These are phyloP conservation scores for Fusarium ambrosium DNA, from an alignment of 2,329 filamentous ascomycete genomes.

Conservation along the genomic window DNA sequence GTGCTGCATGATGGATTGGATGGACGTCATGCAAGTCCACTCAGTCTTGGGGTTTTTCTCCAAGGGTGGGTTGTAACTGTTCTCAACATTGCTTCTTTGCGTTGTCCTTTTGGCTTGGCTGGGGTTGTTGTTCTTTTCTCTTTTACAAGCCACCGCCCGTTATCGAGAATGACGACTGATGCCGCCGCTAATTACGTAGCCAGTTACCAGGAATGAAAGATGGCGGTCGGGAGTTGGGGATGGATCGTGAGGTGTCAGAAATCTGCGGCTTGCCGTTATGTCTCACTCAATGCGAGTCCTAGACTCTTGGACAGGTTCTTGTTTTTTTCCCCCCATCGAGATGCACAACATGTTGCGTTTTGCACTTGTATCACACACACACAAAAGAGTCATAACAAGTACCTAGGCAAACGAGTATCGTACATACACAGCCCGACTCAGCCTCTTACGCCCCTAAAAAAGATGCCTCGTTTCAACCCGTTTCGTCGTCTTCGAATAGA, in stretches of 20 bases:
- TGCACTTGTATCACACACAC: constrained; percentile 7
- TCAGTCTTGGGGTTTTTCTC: constrained; percentile 1
- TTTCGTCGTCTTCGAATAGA: constrained; percentile 26
- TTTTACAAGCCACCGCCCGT: constrained; percentile 7
- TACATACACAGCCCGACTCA: constrained; percentile 33
- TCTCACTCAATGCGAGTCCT: constrained; percentile 22
- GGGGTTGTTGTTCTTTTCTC: not conserved
- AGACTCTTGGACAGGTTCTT: constrained; percentile 1
- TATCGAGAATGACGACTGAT: constrained; percentile 26
- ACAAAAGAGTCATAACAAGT: not conserved
- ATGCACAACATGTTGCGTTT: constrained; percentile 7
- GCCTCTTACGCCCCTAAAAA: constrained; percentile 12
- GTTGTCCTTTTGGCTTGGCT: constrained; percentile 1
- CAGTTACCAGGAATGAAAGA: constrained; percentile 13
- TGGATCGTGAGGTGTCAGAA: constrained; percentile 24
- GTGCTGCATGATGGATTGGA: constrained; percentile 32
- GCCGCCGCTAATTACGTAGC: constrained; percentile 40
- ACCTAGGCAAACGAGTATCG: not conserved
- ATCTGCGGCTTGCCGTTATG: constrained; percentile 33
- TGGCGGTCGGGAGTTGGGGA: constrained; percentile 17
- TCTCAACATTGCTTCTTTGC: constrained; percentile 29
- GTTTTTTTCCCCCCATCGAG: not conserved
- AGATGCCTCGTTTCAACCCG: constrained; percentile 34
- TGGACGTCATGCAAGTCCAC: constrained; percentile 35
- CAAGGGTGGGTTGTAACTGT: not conserved